Conservation (phyloP, 31 red algal species). For the Porphyra umbilicalis region DNA sequence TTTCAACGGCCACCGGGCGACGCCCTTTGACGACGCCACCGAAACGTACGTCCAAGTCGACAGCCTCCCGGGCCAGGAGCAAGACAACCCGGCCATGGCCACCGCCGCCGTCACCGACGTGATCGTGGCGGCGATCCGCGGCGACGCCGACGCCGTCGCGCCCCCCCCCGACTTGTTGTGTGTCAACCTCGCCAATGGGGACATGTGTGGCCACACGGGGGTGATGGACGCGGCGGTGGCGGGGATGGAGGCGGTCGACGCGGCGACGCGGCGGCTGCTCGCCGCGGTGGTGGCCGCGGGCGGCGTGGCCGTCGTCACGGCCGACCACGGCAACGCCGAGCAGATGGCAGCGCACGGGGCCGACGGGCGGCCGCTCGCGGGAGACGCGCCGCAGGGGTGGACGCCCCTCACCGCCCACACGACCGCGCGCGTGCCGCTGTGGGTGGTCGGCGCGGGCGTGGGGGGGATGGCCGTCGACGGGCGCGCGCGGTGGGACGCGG, state of each 20-base stretch:
- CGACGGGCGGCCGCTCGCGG: not conserved
- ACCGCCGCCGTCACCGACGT: not conserved
- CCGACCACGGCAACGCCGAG: not conserved
- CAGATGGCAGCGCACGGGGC: not conserved
- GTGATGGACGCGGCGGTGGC: not conserved
- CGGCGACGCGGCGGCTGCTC: not conserved
- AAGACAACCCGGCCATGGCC: not conserved
- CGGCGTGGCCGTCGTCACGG: not conserved
- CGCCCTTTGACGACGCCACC: not conserved
- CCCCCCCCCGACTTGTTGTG: not conserved
- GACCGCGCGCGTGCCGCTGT: not conserved
- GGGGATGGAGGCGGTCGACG: not conserved
- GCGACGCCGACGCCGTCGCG: not conserved
- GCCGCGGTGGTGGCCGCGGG: not conserved
- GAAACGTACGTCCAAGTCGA: not conserved
- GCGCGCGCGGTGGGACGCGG: not conserved
- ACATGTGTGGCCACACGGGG: not conserved
- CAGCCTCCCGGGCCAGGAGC: not conserved
- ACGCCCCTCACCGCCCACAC: not conserved
- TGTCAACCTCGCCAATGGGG: not conserved
- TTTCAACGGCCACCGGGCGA: not conserved
- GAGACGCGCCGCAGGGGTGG: not conserved
- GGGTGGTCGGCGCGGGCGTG: not conserved
- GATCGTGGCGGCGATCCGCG: not conserved
- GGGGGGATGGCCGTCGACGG: not conserved